These are phyloP conservation scores for Hemileia vastatrix DNA, from an alignment of 1,284 basidiomycete genomes.

Conservation along the genomic window DNA sequence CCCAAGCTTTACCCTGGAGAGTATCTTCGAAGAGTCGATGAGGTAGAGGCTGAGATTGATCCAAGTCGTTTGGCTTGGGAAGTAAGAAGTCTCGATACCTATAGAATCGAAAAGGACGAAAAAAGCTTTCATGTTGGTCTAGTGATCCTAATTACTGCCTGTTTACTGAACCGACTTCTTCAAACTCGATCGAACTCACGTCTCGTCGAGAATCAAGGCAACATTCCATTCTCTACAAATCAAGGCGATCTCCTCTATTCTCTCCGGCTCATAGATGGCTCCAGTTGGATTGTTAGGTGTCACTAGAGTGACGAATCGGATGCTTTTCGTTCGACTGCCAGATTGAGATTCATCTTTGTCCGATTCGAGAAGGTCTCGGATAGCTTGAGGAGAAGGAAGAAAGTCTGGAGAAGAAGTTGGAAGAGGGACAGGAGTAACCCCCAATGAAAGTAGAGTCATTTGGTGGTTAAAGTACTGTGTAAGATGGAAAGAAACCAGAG, in stretches of 20 bases:
- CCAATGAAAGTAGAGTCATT: slow-evolving; percentile 26
- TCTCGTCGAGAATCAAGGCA: slow-evolving; percentile 58
- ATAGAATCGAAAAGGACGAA: slow-evolving; percentile 52
- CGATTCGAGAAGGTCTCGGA: slow-evolving; percentile 53
- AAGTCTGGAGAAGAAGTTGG: slow-evolving; percentile 53
- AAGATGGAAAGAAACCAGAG: slow-evolving; percentile 61
- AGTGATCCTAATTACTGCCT: background rate
- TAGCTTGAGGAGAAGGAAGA: slow-evolving; percentile 53
- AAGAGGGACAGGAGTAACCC: slow-evolving; percentile 55
- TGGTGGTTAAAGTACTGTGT: slow-evolving; percentile 24
- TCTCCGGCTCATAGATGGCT: slow-evolving; percentile 56
- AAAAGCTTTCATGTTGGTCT: background rate
- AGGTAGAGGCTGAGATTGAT: slow-evolving; percentile 48
- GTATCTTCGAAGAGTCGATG: slow-evolving; percentile 52
- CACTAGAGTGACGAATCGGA: slow-evolving; percentile 58
- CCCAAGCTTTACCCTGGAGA: slow-evolving; percentile 25
- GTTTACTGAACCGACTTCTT: background rate
- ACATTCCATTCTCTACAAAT: slow-evolving; percentile 56
- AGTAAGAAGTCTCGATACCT: slow-evolving; percentile 76
- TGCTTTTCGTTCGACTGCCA: slow-evolving; percentile 60
- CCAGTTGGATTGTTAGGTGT: slow-evolving; percentile 59
- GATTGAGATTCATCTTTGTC: no score
- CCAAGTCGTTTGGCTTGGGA: no score
- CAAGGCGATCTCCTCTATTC: slow-evolving; percentile 57
- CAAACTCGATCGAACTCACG: slow-evolving; percentile 23